phyloP scores from a whole-genome alignment of 108 stramenopile species.

The Fragilaria crotonensis region DNA sequence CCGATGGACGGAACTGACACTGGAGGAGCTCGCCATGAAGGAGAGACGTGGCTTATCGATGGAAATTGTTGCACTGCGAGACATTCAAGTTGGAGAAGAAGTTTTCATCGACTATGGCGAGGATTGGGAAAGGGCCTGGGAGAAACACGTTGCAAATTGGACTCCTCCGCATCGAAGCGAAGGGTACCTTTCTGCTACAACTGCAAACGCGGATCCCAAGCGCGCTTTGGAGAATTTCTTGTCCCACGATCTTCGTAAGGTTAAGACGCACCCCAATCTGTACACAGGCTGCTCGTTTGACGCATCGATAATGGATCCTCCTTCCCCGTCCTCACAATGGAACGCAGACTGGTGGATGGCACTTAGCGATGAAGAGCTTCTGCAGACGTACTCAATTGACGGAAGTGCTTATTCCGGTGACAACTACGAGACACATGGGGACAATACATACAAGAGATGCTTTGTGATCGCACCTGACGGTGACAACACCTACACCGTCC shows the following conservation, averaged over 20 bases:
- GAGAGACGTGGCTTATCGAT: constrained; percentile 35
- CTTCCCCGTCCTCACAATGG: background rate
- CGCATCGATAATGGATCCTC: background rate
- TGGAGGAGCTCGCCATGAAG: constrained; percentile 34
- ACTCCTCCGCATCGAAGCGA: constrained; percentile 7
- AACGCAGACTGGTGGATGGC: background rate
- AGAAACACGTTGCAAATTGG: constrained; percentile 44
- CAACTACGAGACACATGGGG: constrained; percentile 4
- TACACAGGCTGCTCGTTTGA: constrained; percentile 6
- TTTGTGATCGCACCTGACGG: constrained; percentile 8
- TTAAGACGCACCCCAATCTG: constrained; percentile 6
- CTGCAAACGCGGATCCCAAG: background rate
- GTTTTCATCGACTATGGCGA: constrained; percentile 60
- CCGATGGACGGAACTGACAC: constrained; percentile 40
- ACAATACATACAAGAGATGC: constrained; percentile 11
- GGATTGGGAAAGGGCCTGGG: constrained; percentile 55
- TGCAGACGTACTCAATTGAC: constrained; percentile 5
- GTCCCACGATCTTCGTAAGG: constrained; percentile 5
- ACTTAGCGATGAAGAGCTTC: constrained; percentile 6
- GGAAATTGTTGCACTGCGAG: constrained; percentile 51
- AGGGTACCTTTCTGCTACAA: background rate
- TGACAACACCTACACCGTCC: constrained; percentile 4
- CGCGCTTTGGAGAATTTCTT: constrained; percentile 5
- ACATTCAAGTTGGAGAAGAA: constrained; percentile 52
- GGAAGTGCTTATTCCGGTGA: background rate